phyloP scores from a whole-genome alignment of 768 basidiomycete genomes.

The Boletus coccyginus region DNA sequence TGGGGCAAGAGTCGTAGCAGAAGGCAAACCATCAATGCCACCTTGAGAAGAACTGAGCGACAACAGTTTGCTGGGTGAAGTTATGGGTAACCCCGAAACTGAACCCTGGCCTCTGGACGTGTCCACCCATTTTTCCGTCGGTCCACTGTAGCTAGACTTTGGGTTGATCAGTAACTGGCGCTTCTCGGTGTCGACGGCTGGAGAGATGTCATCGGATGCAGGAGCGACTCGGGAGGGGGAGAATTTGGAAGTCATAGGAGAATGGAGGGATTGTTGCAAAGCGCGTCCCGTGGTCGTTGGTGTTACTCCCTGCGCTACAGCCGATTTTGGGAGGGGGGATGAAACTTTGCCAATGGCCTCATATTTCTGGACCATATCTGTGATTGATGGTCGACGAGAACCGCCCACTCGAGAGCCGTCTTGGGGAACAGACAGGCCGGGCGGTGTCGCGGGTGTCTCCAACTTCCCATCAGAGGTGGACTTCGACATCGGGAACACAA shows the following conservation, averaged over 20 bases:
- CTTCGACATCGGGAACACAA: constrained; percentile 55
- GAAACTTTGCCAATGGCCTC: constrained; percentile 55
- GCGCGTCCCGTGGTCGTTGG: constrained; percentile 20
- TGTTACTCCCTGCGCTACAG: constrained; percentile 9
- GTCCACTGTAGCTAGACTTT: constrained; percentile 14
- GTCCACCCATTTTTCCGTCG: constrained; percentile 18
- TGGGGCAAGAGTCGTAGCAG: not conserved
- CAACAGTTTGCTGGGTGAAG: constrained; percentile 21
- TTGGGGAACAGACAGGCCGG: constrained; percentile 46
- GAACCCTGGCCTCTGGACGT: constrained; percentile 12
- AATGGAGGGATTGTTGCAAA: constrained; percentile 18
- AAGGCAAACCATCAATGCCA: constrained; percentile 28
- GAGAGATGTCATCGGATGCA: constrained; percentile 7
- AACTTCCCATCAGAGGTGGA: constrained; percentile 41
- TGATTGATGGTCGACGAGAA: constrained; percentile 70
- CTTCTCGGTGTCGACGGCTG: constrained; percentile 19
- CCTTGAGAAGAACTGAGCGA: constrained; percentile 14
- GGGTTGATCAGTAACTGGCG: constrained; percentile 12
- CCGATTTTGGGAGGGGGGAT: constrained; percentile 32
- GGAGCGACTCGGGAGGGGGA: constrained; percentile 20
- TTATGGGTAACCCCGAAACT: constrained; percentile 22
- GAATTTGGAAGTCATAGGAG: constrained; percentile 23
- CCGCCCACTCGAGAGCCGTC: constrained; percentile 40
- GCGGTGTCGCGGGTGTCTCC: constrained; percentile 30
- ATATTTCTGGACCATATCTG: constrained; percentile 82